phyloP scores from a whole-genome alignment of 768 basidiomycete genomes.

The Dacryopinax primogenitus region DNA sequence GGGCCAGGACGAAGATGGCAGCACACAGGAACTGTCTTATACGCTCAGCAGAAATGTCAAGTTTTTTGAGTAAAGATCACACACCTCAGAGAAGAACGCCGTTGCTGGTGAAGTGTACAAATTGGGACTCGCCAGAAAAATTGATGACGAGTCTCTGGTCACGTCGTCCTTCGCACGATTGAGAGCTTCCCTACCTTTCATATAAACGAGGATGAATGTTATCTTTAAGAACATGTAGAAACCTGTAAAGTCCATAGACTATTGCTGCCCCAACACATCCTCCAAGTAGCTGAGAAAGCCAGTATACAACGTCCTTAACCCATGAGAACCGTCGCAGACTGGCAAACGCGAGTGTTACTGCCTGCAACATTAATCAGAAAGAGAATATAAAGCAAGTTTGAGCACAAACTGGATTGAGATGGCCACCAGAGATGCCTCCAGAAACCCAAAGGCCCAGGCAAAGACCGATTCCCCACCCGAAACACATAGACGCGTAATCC shows the following conservation, averaged over 20 bases:
- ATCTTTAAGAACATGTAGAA: not conserved
- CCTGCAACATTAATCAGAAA: not conserved
- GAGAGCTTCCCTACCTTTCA: not conserved
- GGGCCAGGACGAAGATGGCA: not conserved
- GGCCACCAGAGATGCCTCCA: not conserved
- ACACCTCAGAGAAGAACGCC: not conserved
- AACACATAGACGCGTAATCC: too few species aligned
- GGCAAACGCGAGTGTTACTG: not conserved
- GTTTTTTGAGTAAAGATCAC: not conserved
- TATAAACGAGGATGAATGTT: not conserved
- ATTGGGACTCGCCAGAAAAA: not conserved
- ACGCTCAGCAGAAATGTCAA: not conserved
- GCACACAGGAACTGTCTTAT: not conserved
- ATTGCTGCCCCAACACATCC: not conserved
- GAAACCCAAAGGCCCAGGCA: not conserved
- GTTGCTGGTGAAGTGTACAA: not conserved
- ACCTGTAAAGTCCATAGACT: not conserved
- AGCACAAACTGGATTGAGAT: not conserved
- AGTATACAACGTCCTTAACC: not conserved
- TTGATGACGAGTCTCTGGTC: not conserved
- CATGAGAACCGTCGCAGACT: not conserved
- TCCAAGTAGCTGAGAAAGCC: not conserved
- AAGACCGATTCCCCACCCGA: not conserved
- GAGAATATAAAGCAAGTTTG: not conserved
- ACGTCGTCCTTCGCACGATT: not conserved